A percentile compares a stretch with the other conserved stretches of the same genome.
Evolutionary conservation across 768 basidiomycete species (phyloP).

Genomic region (Mycena alexandri): DNA sequence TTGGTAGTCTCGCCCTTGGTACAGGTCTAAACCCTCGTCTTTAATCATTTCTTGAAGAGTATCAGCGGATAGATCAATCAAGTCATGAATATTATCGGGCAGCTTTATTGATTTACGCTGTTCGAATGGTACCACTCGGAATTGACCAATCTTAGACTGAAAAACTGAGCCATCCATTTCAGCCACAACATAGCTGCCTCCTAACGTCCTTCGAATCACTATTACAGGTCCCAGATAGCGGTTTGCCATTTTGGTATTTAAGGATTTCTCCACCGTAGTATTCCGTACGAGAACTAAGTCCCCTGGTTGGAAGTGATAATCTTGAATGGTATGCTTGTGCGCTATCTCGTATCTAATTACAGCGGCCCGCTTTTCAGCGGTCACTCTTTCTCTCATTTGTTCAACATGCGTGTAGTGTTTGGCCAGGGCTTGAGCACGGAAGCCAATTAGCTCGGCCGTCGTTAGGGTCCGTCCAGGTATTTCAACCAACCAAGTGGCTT

Average conservation of each 20-base stretch:
- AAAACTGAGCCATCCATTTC: too few relatives aligned
- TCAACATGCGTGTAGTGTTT: too few relatives aligned
- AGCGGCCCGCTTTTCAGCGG: slow-evolving; percentile 26
- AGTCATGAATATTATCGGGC: slow-evolving; percentile 7
- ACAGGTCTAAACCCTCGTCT: not conserved
- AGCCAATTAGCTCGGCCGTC: slow-evolving; percentile 41
- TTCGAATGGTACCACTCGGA: slow-evolving; percentile 26
- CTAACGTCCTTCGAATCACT: slow-evolving; percentile 11
- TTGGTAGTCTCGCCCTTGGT: slow-evolving; percentile 1
- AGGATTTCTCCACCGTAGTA: slow-evolving; percentile 9
- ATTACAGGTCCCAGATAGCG: slow-evolving; percentile 41
- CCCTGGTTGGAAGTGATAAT: slow-evolving; percentile 37
- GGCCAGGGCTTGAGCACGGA: slow-evolving; percentile 36
- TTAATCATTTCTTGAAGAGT: not conserved
- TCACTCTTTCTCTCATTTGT: slow-evolving; percentile 31
- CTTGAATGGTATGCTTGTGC: slow-evolving; percentile 26
- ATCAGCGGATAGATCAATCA: slow-evolving; percentile 23
- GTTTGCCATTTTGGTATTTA: slow-evolving; percentile 9
- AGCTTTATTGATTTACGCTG: too few relatives aligned
- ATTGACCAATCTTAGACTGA: too few relatives aligned
- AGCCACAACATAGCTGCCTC: too few relatives aligned
- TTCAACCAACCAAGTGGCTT: slow-evolving; percentile 46
- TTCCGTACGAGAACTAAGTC: slow-evolving; percentile 13
- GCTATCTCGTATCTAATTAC: slow-evolving; percentile 40
- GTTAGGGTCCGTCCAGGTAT: slow-evolving; percentile 32